Evolutionary conservation across 2,329 filamentous ascomycete genomes (phyloP), one percentile per base, ranked within the genome.

Genomic region (Pestalotiopsis fici): DNA sequence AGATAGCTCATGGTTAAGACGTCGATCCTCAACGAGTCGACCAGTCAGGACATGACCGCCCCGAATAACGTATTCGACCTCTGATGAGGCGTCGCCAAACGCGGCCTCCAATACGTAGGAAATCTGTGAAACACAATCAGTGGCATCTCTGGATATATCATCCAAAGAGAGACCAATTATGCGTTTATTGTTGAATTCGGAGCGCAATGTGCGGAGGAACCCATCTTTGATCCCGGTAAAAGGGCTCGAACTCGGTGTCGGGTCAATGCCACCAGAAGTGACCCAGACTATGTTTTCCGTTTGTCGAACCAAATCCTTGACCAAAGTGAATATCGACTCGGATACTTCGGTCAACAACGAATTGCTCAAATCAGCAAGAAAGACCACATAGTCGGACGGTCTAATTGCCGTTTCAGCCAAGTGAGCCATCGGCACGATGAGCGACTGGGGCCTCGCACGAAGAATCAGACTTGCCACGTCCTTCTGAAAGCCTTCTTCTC

Each of bases 271-370:
- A 6, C 69, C 63, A 15, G 61, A 61, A 1, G 71, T 72, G 2
- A 78, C 70, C 77, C 76, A 78, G 3, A 78, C 28, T 7, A 78
- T 50, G 7, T 72, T 73, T 11, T 69, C 65, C 9, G 65, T 43
- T 9, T 27, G 60, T 54, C 68, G 67, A 2, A 76, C 60, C 18
- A 76, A 64, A 54, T 70, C 39, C 60, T 73, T 69, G 9, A 77
- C 63, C 25, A 43, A 27, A 37, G 71, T 27, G 64, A 76, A 75
- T 21, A 61, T 68, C 1, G 69, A 65, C 25, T 74, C 68, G 4
- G 73, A 69, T 6, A 76, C 65, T 11, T 65, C 70, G 13, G 71
- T 66, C n/a, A 77, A 71, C 43, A 75, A 71, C 0, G 75, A 70
- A 27, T 69, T 70, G 59, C 70, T 68, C 4, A 66, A 66, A 64